Evolutionary conservation across 257 asterid species (phyloP), one percentile per base, ranked within the genome.

Genomic region (Nicotiana otophora): DNA sequence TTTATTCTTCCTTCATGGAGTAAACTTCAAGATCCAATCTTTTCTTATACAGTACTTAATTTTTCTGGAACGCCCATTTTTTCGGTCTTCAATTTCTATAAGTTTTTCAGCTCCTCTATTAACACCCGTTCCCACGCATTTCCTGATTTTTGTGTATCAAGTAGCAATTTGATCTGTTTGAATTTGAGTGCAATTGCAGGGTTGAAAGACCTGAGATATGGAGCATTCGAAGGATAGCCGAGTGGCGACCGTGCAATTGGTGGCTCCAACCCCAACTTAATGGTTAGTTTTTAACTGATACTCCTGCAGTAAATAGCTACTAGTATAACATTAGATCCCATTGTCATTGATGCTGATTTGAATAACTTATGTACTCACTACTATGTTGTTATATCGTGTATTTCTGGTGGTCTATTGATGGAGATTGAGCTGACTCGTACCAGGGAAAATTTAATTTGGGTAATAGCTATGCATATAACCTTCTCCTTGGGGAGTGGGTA

Each of bases 161-260:
- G 20, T 78, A 42, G 51, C 51, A 8, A 42, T 55, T 72, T 54
- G 81, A 78, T 82, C 78, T 83, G 30, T 39, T 82, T 30, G 17
- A 12, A 48, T 81, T 31, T 80, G 12, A 76, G 69, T 33, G 33
- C 53, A 67, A 75, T 63, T 34, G 76, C 89, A 94, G 98, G 87
- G 84, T 87, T 19, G 90, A 75, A 53, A 91, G 94, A 82, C 88
- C 91, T 5, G 91, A 90, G 88, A 92, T 96, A 86, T 94, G 99
- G 99, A 92, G 89, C 80, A 84, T 94, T 33, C 89, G 88, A 74
- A 91, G 98, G 83, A 17, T 90, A 84, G 86, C 89, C 82, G 99
- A 90, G 75, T 96, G 99, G 98, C 83, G 98, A 81, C 97, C 99
- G 83, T 96, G 97, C 92, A 86, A 86, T 80, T 96, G 99, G 99